Conservation (phyloP, 768 basidiomycete genomes). For the Gautieria morchelliformis region DNA sequence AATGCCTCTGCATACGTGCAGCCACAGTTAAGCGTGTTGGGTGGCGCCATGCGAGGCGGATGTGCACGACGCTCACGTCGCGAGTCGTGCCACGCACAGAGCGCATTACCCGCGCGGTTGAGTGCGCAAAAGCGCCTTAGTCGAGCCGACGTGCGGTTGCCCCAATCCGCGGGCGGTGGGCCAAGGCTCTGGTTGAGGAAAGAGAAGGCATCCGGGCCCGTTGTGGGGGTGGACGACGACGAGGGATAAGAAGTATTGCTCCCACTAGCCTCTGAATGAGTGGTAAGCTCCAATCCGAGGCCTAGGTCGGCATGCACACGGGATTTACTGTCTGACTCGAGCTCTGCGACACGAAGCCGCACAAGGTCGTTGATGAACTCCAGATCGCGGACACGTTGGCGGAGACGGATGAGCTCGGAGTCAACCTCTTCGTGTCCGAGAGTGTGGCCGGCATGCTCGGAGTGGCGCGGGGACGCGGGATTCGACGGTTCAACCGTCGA, state of each 20-base stretch:
- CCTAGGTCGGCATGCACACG: background rate
- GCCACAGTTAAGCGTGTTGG: conserved; percentile 74
- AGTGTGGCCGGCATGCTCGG: conserved; percentile 10
- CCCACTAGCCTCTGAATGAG: conserved; percentile 2
- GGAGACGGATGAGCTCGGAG: conserved; percentile 46
- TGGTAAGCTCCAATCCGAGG: conserved; percentile 26
- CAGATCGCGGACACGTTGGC: conserved; percentile 50
- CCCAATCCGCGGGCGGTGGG: conserved; percentile 52
- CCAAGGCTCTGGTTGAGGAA: conserved; percentile 28
- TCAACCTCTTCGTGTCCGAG: conserved; percentile 24
- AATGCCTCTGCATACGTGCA: conserved; percentile 79
- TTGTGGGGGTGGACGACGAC: background rate
- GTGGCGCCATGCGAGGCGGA: conserved; percentile 74
- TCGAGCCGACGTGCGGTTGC: conserved; percentile 63
- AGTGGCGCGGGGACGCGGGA: background rate
- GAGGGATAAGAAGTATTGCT: background rate
- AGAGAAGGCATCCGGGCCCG: conserved; percentile 20
- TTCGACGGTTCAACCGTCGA: background rate
- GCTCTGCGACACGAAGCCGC: conserved; percentile 35
- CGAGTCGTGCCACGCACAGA: conserved; percentile 88
- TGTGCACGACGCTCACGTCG: conserved; percentile 68
- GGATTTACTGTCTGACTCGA: conserved; percentile 25
- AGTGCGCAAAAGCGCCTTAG: conserved; percentile 65
- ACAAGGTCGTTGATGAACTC: conserved; percentile 49
- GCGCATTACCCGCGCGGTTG: conserved; percentile 80